These are phyloP conservation scores for Abelmoschus esculentus DNA, from an alignment of 345 rosid species.

Conservation along the genomic window DNA sequence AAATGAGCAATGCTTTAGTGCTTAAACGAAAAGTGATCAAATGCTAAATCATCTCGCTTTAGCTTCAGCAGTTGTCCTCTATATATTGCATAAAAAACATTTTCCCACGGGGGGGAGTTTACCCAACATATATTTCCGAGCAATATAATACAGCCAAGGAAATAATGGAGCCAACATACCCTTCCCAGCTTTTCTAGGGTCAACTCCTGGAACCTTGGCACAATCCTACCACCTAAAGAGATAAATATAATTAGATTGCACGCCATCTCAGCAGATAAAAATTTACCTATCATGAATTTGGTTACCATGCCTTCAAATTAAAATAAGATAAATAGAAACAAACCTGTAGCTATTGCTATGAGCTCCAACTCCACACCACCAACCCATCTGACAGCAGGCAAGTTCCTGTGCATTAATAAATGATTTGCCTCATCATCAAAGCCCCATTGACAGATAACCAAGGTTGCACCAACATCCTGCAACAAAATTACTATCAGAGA, in stretches of 20 bases:
- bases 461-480: constrained; percentile 94
- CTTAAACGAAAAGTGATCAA: neutral
- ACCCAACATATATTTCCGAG: neutral
- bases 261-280: neutral
- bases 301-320: neutral
- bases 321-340: constrained; percentile 11
- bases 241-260: constrained; percentile 14
- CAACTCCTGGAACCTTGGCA: constrained; percentile 95
- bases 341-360: constrained; percentile 96
- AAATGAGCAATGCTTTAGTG: neutral
- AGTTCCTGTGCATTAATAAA: constrained; percentile 81
- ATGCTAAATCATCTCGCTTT: neutral
- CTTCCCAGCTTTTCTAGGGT: constrained; percentile 88
- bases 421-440: constrained; percentile 99
- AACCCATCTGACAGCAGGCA: constrained; percentile 99
- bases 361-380: constrained; percentile 99
- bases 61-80: neutral
- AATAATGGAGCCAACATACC: constrained; percentile 33
- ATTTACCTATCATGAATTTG: neutral
- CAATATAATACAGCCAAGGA: neutral
- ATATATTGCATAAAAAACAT: neutral
- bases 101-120: neutral
- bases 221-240: constrained; percentile 82
- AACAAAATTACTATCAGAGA: constrained; percentile 6
- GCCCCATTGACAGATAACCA: constrained; percentile 99